A percentile compares a stretch with the other conserved stretches of the same genome.
phyloP scores from a whole-genome alignment of 2,329 filamentous ascomycete species.

The Sphaerulina vaccinii region DNA sequence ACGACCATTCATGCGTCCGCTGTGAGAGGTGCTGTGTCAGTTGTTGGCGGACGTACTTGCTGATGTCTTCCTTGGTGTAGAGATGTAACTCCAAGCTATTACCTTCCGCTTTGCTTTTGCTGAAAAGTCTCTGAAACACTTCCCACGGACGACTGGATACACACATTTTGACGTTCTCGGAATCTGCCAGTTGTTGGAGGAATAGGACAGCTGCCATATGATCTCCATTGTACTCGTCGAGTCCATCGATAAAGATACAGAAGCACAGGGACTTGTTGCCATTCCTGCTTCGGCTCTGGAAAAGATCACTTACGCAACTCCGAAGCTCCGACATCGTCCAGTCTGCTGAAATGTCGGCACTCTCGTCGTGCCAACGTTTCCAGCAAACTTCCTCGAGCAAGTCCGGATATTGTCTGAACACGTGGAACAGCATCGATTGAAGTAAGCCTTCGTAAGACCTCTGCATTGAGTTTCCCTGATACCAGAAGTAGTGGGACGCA shows the following conservation, averaged over 20 bases:
- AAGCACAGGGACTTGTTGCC: conserved; percentile 14
- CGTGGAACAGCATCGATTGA: conserved; percentile 13
- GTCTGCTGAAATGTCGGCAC: not conserved
- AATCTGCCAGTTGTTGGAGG: not conserved
- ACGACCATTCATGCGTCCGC: too few species aligned
- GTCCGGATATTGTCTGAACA: conserved; percentile 1
- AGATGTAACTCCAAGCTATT: too few species aligned
- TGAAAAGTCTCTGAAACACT: too few species aligned
- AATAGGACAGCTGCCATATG: conserved; percentile 5
- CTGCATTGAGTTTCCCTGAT: conserved; percentile 8
- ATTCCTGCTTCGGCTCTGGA: not conserved
- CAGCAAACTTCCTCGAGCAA: not conserved
- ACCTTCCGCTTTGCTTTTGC: too few species aligned
- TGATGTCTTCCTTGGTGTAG: too few species aligned
- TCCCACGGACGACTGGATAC: conserved; percentile 27
- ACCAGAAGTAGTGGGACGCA: conserved; percentile 20
- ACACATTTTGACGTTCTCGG: conserved; percentile 22
- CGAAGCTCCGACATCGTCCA: conserved; percentile 2
- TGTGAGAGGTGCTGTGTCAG: too few species aligned
- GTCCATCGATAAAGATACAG: conserved; percentile 16
- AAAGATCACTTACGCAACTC: too few species aligned
- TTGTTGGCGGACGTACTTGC: too few species aligned
- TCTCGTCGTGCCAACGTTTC: not conserved
- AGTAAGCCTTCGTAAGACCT: conserved; percentile 15
- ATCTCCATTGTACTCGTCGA: conserved; percentile 22